phyloP scores from a whole-genome alignment of 352 stramenopile species.

The Globisporangium canariense region DNA sequence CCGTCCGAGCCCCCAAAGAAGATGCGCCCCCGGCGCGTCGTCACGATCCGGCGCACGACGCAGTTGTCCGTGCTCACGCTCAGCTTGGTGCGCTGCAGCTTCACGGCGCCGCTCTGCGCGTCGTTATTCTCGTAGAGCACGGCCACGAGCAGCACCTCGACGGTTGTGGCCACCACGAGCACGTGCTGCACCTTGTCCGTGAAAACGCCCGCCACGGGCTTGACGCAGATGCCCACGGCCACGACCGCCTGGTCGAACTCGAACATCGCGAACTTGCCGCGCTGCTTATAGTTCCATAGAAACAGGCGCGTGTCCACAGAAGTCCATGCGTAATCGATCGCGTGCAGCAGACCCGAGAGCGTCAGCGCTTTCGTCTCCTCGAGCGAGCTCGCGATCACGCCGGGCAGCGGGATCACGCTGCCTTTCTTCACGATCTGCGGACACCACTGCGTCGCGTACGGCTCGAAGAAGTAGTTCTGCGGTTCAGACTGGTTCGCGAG shows the following conservation, averaged over 20 bases:
- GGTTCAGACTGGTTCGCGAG: slow-evolving; percentile 78
- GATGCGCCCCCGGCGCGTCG: slow-evolving; percentile 86
- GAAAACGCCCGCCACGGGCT: slow-evolving; percentile 90
- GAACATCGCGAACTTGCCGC: slow-evolving; percentile 83
- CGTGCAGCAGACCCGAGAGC: slow-evolving; percentile 91
- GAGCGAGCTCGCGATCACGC: slow-evolving; percentile 63
- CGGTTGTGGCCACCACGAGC: slow-evolving; percentile 93
- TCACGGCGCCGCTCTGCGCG: slow-evolving; percentile 23
- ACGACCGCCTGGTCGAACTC: slow-evolving; percentile 92
- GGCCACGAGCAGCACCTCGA: slow-evolving; percentile 93
- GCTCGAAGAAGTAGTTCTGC: slow-evolving; percentile 89
- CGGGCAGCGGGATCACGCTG: slow-evolving; percentile 57
- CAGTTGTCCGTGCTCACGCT: slow-evolving; percentile 93
- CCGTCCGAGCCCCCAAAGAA: slow-evolving; percentile 97
- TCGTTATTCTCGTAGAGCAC: slow-evolving; percentile 75
- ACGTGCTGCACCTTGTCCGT: slow-evolving; percentile 91
- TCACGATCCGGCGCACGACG: slow-evolving; percentile 88
- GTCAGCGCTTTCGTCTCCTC: slow-evolving; percentile 67
- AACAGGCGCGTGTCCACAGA: slow-evolving; percentile 94
- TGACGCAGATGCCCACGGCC: slow-evolving; percentile 84
- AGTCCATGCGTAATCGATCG: slow-evolving; percentile 92
- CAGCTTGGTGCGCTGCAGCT: slow-evolving; percentile 85
- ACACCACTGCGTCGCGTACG: slow-evolving; percentile 79
- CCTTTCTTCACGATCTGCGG: slow-evolving; percentile 79
- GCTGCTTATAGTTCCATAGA: slow-evolving; percentile 92